A percentile compares a stretch with the other conserved stretches of the same genome.
Evolutionary conservation across 805 yeast genomes (phyloP).

Genomic region (Tetrapisispora pingtungensis): DNA sequence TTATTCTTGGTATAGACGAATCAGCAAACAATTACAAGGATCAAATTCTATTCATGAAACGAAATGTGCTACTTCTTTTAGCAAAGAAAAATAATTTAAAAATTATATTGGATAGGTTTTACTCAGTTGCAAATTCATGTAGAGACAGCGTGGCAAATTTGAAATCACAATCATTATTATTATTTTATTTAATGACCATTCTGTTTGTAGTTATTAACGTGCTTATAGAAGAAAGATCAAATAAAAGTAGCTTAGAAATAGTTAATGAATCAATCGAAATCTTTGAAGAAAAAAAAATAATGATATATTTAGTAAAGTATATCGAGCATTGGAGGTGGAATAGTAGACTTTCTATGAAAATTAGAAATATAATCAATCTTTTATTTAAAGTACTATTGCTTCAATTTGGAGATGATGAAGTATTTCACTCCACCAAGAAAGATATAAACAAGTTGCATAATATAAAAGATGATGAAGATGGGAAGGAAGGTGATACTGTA

Average conservation of each 20-base stretch:
- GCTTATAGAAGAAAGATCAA: conserved; percentile 15
- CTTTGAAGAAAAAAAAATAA: conserved; percentile 26
- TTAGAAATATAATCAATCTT: conserved; percentile 47
- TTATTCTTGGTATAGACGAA: conserved; percentile 21
- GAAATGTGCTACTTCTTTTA: conserved; percentile 16
- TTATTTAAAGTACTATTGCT: conserved; percentile 45
- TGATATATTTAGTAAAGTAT: conserved; percentile 37
- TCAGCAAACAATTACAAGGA: conserved; percentile 3
- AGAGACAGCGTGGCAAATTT: conserved; percentile 16
- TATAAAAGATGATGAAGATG: conserved; percentile 16
- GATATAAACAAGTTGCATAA: conserved; percentile 37
- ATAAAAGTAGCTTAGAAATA: background rate
- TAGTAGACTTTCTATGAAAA: conserved; percentile 34
- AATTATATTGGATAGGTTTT: conserved; percentile 13
- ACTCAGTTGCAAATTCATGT: conserved; percentile 16
- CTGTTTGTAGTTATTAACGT: conserved; percentile 16
- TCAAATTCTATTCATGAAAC: conserved; percentile 15
- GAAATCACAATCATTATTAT: conserved; percentile 11
- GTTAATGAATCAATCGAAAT: conserved; percentile 6
- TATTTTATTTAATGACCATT: conserved; percentile 22
- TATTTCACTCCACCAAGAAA: conserved; percentile 35
- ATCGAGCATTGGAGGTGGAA: conserved; percentile 64
- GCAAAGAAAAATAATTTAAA: conserved; percentile 5
- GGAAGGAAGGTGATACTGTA: background rate
- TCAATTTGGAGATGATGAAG: conserved; percentile 49